Evolutionary conservation across 2,329 filamentous ascomycete species (phyloP).

Genomic region (Aspergillus oerlinghausenensis): DNA sequence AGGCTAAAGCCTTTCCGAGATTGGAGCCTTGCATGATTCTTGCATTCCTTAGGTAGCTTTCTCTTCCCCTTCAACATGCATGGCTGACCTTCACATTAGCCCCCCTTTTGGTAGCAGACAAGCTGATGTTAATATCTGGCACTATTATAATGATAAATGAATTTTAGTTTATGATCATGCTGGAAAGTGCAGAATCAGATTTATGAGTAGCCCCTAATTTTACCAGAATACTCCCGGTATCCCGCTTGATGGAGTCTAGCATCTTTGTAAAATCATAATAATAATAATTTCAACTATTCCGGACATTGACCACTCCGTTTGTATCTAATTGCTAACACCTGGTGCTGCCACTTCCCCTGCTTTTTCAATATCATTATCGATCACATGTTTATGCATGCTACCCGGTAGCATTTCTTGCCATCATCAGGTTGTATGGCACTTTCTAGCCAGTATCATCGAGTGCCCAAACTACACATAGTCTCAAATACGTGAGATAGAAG

Average conservation of each 20-base stretch:
- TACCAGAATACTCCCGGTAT: not conserved
- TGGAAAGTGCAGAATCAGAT: not conserved
- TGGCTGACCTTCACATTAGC: constrained; percentile 12
- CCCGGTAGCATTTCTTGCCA: not conserved
- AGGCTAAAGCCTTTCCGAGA: constrained; percentile 22
- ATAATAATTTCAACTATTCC: not conserved
- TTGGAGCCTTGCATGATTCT: constrained; percentile 25
- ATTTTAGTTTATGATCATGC: not conserved
- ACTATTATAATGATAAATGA: not conserved
- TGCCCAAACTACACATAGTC: not conserved
- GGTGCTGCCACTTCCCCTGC: not conserved
- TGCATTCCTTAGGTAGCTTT: constrained; percentile 11
- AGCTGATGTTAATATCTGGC: not conserved
- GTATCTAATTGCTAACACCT: too few relatives aligned
- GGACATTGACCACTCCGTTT: not conserved
- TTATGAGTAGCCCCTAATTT: not conserved
- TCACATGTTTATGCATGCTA: not conserved
- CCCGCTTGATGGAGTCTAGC: not conserved
- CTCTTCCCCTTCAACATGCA: constrained; percentile 14
- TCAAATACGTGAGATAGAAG: not conserved
- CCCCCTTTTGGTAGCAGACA: constrained; percentile 6
- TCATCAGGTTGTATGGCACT: not conserved
- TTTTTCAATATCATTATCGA: not conserved
- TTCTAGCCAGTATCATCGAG: not conserved
- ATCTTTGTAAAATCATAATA: not conserved